Evolutionary conservation across 768 basidiomycete species (phyloP), one percentile per base, ranked within the genome.

Genomic region (Phylloporus rhodoxanthus): DNA sequence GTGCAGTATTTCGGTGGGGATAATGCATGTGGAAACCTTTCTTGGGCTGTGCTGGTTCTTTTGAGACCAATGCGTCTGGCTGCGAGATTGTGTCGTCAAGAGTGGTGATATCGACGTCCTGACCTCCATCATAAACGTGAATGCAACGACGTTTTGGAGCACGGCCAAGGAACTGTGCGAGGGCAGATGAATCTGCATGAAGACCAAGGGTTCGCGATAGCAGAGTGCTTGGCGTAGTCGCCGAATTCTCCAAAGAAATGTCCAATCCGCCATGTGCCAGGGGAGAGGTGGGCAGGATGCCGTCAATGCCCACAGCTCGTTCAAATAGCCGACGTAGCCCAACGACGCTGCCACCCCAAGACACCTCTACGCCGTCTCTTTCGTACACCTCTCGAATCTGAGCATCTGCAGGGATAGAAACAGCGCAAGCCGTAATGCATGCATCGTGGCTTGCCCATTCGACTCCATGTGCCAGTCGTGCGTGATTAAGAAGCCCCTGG

Each of bases 391-490:
- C 63, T 63, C 63, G 70, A 28, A 47, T 58, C 30, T 63, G 63
- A 19, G 70, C 59, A 4, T 72, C 66, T 0, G 57, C 43, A 11
- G 66, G 51, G 14, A 75, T 63, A 9, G 68, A 60, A 20, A 70
- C 59, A 8, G 75, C 77, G 30, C 73, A 77, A 33, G 66, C 68
- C 43, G 68, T 68, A 20, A 80, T 72, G 48, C 77, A 79, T 26
- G 76, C 72, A 38, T 80, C 78, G 50, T 79, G 77, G 28, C 71
- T 77, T 15, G 73, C 71, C 62, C 70, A 79, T 48, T 78, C 73
- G 34, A 73, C 61, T 13, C 68, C 63, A 50, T 79, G 77, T 8
- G 71, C 65, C n/a, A 78, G 59, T 15, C 78, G 75, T 34, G 73
- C 75, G 55, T 79, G 77, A 44, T 79, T 79, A 25, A 80, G 63